phyloP scores from a whole-genome alignment of 148 eudicot species.

The Vaccinium macrocarpon region DNA sequence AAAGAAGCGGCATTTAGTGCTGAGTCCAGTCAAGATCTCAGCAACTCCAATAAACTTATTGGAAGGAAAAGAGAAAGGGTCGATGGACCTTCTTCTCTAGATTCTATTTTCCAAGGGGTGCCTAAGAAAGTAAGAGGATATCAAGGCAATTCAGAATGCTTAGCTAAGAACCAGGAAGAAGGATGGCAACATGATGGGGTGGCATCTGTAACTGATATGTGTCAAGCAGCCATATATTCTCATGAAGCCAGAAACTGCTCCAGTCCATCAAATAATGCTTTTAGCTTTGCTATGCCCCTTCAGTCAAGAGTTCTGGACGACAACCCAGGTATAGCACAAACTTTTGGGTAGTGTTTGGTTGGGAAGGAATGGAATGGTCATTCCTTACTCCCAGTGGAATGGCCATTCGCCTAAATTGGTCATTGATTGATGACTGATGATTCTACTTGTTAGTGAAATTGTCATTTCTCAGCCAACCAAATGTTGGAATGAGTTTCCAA shows the following conservation, averaged over 20 bases:
- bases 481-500: background rate
- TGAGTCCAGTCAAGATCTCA: slow-evolving; percentile 51
- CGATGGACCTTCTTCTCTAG: slow-evolving; percentile 21
- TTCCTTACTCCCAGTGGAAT: background rate
- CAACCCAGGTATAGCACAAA: slow-evolving; percentile 23
- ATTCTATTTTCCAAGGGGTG: slow-evolving; percentile 27
- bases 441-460: background rate
- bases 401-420: background rate
- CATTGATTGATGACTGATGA: background rate
- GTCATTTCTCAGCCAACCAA: background rate
- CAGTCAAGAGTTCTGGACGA: slow-evolving; percentile 19
- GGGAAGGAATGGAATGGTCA: background rate
- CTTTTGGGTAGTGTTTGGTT: slow-evolving; percentile 5
- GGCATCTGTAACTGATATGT: slow-evolving; percentile 22
- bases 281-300: slow-evolving; percentile 42
- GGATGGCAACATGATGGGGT: slow-evolving; percentile 26
- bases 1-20: slow-evolving; percentile 72
- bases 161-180: slow-evolving; percentile 23
- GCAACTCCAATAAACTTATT: slow-evolving; percentile 18
- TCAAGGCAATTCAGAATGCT: slow-evolving; percentile 32
- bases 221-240: slow-evolving; percentile 20
- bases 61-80: slow-evolving; percentile 56
- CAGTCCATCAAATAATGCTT: slow-evolving; percentile 28
- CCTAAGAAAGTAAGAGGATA: slow-evolving; percentile 57
- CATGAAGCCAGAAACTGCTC: slow-evolving; percentile 23